Base-by-base conservation (phyloP, 2,329 filamentous ascomycete genomes). In the Aspergillus hortae region DNA sequence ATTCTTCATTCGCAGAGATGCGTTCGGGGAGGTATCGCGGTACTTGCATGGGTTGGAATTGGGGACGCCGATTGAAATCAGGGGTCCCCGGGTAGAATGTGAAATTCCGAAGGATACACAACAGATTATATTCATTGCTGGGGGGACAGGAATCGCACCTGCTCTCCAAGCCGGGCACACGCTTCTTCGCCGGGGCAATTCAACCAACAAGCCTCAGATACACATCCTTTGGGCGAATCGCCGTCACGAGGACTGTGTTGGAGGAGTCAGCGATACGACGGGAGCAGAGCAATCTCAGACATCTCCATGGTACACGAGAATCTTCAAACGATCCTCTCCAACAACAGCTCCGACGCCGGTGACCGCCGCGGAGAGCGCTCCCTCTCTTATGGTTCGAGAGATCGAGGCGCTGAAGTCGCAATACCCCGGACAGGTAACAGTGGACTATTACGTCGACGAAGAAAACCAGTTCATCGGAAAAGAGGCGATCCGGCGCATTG, bases 121-220 rank as follows among this genome's bases (percentile, higher is more conserved):
- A 46, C 76, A 81, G 53, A 78, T 96, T 2, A 76, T 96, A 2
- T 96, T 97, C 64, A 75, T 97, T 19, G 94, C 92, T 1, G 94
- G 92, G 2, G 94, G 94, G 0, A 99, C 94, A 0, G 92, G 94
- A 1, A 88, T 99, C 61, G 91, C 90, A 14, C 90, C 92, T 0
- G 94, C 92, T 6, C 73, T 97, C 69, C 92, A 97, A 72, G 82
- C 88, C 38, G 89, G 86, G 1, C 75, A 85, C 55, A 82, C 83
- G 0, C 70, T 92, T 10, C 72, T 65, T 46, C 60, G 57, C 50
- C 55, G 68, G 58, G 65, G 74, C 52, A 58, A 53, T 12, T 40
- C 56, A 30, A 54, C 54, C 4, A 54, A 59, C 7, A 64, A 65
- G n/a, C 73, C 76, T 2, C 75, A 65, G 40, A 81, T 96, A 49